Conservation (phyloP, 1,139 yeast genomes). For the Yamadazyma sp. region DNA sequence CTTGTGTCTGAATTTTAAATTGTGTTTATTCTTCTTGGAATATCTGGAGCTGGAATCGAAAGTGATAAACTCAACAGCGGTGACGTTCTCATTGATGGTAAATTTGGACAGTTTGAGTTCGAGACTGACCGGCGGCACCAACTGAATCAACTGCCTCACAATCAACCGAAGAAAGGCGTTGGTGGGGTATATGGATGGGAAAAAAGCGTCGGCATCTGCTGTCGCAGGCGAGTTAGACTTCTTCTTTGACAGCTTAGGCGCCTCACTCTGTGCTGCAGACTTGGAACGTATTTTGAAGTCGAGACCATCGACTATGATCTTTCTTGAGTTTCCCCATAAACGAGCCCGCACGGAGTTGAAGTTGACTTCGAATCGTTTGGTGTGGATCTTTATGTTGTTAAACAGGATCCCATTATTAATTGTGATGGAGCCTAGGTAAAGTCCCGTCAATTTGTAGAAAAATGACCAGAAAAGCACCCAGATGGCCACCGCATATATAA, state of each 20-base stretch:
- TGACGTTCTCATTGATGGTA: conserved; percentile 12
- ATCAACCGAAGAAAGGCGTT: conserved; percentile 27
- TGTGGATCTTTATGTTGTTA: conserved; percentile 27
- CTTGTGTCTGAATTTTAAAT: conserved; percentile 22
- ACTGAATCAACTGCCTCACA: conserved; percentile 21
- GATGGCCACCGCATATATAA: not conserved
- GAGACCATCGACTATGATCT: conserved; percentile 31
- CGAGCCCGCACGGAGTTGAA: conserved; percentile 31
- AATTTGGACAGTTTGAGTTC: conserved; percentile 27
- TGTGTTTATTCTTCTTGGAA: conserved; percentile 19
- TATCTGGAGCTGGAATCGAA: conserved; percentile 22
- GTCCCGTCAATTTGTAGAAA: conserved; percentile 30
- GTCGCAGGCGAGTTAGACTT: conserved; percentile 2
- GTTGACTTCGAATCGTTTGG: conserved; percentile 15
- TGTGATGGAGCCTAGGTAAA: conserved; percentile 32
- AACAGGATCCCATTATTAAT: conserved; percentile 44
- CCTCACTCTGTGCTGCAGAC: not conserved
- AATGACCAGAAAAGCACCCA: conserved; percentile 32
- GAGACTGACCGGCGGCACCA: conserved; percentile 27
- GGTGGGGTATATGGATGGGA: conserved; percentile 19
- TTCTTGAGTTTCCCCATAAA: conserved; percentile 43
- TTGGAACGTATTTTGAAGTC: conserved; percentile 9
- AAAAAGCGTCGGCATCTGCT: not conserved
- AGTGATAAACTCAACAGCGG: conserved; percentile 24
- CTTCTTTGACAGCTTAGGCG: not conserved